Percentiles rank a stretch among this genome's conserved stretches.
phyloP scores from a whole-genome alignment of 2,329 filamentous ascomycete species.

The Mycosphaerelloides madeirae region DNA sequence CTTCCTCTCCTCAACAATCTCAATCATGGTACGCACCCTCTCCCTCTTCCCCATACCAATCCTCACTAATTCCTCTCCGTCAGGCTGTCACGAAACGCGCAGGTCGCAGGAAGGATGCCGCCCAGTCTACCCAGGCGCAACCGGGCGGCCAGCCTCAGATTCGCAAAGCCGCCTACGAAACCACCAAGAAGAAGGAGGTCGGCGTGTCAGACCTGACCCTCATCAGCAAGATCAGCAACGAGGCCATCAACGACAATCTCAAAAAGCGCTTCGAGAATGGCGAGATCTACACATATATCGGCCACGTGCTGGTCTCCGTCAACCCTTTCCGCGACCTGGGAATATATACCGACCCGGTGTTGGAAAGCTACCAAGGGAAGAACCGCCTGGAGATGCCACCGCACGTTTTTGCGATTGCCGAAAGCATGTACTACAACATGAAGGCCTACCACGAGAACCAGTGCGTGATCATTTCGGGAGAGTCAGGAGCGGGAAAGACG shows the following conservation, averaged over 20 bases:
- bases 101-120: constrained; percentile 53
- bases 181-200: constrained; percentile 97
- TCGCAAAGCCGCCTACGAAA: constrained; percentile 94
- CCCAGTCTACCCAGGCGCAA: constrained; percentile 34
- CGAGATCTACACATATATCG: constrained; percentile 99
- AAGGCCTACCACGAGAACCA: constrained; percentile 99
- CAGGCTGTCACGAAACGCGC: constrained; percentile 55
- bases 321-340: constrained; percentile 94
- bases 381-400: constrained; percentile 83
- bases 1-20: background rate
- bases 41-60: background rate
- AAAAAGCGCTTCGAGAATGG: constrained; percentile 96
- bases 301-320: constrained; percentile 97
- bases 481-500: constrained; percentile 97
- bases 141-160: constrained; percentile 61
- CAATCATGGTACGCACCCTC: background rate
- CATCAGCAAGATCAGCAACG: constrained; percentile 97
- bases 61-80: background rate
- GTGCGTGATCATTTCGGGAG: constrained; percentile 97
- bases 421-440: constrained; percentile 98
- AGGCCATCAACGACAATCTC: constrained; percentile 98
- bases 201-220: constrained; percentile 96
- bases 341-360: constrained; percentile 92
- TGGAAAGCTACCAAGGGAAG: constrained; percentile 93
- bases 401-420: constrained; percentile 95